Conservation (phyloP, 2,329 filamentous ascomycete genomes). For the Gaeumannomyces tritici region DNA sequence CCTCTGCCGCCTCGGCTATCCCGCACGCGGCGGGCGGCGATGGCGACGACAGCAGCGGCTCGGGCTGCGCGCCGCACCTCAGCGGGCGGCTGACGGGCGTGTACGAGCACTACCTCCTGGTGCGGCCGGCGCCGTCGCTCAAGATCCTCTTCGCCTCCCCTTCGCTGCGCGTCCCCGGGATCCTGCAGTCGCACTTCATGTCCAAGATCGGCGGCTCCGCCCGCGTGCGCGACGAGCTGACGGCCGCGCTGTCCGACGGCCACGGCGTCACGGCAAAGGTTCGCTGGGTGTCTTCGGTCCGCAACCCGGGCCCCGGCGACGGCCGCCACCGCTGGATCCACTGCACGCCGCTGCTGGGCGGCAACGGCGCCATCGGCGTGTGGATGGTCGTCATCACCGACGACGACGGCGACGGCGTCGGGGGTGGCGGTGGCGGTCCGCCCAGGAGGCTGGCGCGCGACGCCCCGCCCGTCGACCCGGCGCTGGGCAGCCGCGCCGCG, state of each 20-base stretch:
- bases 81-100: slow-evolving; percentile 25
- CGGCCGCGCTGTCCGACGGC: slow-evolving; percentile 54
- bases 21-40: not conserved
- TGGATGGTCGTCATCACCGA: slow-evolving; percentile 73
- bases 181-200: slow-evolving; percentile 52
- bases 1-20: not conserved
- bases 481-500: not conserved
- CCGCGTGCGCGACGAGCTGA: slow-evolving; percentile 36
- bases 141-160: slow-evolving; percentile 62
- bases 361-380: slow-evolving; percentile 59
- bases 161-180: slow-evolving; percentile 55
- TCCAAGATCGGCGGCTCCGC: slow-evolving; percentile 40
- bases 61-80: not conserved
- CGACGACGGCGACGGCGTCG: slow-evolving; percentile 33
- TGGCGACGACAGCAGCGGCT: too few relatives aligned
- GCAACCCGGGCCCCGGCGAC: slow-evolving; percentile 27
- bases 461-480: slow-evolving; percentile 2
- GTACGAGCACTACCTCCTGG: slow-evolving; percentile 51
- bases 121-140: slow-evolving; percentile 55
- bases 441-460: not conserved
- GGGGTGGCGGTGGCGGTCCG: not conserved
- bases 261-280: slow-evolving; percentile 67
- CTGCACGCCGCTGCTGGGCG: slow-evolving; percentile 61
- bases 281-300: slow-evolving; percentile 49
- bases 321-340: slow-evolving; percentile 67